phyloP scores from a whole-genome alignment of 192 early-diverging fungal genomes.

The Endogone sp. region DNA sequence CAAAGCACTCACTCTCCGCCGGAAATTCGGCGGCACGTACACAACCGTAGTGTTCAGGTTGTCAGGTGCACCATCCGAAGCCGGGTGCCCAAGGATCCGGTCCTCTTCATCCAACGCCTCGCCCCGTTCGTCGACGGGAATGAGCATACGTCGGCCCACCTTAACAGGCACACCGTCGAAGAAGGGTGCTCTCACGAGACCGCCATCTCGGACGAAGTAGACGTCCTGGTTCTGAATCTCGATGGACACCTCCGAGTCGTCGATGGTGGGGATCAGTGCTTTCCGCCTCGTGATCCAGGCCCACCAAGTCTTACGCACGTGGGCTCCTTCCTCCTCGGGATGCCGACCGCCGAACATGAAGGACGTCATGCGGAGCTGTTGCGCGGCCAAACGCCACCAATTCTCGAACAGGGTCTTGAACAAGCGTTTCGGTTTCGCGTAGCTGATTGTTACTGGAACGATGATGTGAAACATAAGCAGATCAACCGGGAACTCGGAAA shows the following conservation, averaged over 20 bases:
- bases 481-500: constrained; percentile 76
- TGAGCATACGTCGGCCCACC: constrained; percentile 73
- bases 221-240: constrained; percentile 32
- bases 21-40: constrained; percentile 75
- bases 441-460: constrained; percentile 59
- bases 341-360: constrained; percentile 76
- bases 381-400: constrained; percentile 76
- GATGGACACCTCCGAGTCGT: constrained; percentile 39
- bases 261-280: constrained; percentile 39
- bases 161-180: constrained; percentile 80
- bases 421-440: constrained; percentile 56
- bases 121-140: constrained; percentile 65
- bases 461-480: constrained; percentile 71
- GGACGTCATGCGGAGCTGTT: constrained; percentile 64
- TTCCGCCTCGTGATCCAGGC: constrained; percentile 49
- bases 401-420: constrained; percentile 47
- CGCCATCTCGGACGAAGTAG: constrained; percentile 57
- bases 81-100: constrained; percentile 56
- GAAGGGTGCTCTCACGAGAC: constrained; percentile 79
- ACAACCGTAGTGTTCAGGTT: constrained; percentile 62
- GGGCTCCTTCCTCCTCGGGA: constrained; percentile 70
- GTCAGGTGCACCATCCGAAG: constrained; percentile 25
- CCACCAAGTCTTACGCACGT: constrained; percentile 44
- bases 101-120: constrained; percentile 52
- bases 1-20: constrained; percentile 41